A percentile compares a stretch with the other conserved stretches of the same genome.
Evolutionary conservation across 495 filamentous ascomycete genomes (phyloP).

Genomic region (Haplographium delicatum): DNA sequence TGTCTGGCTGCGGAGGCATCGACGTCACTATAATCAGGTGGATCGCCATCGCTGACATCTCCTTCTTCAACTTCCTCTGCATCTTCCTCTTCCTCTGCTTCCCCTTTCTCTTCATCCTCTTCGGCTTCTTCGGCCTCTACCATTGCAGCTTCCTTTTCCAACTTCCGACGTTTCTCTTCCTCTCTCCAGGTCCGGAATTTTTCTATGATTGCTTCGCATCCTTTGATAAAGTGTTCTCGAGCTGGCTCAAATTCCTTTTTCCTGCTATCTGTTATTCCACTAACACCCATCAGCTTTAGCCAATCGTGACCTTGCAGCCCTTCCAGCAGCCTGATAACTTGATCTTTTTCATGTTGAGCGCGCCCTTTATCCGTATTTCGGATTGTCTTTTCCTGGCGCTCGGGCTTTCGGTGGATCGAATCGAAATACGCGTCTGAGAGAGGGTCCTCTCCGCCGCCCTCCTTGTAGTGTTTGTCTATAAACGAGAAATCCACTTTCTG

Average conservation of each 20-base stretch:
- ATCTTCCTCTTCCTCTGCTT: slow-evolving; percentile 35
- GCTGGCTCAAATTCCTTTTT: slow-evolving; percentile 85
- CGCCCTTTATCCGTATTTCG: slow-evolving; percentile 90
- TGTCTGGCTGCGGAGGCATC: slow-evolving; percentile 69
- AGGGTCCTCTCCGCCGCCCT: slow-evolving; percentile 52
- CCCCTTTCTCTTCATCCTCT: slow-evolving; percentile 29
- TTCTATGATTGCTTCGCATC: slow-evolving; percentile 71
- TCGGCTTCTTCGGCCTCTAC: slow-evolving; percentile 40
- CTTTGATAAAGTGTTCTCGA: slow-evolving; percentile 72
- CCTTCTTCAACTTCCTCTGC: slow-evolving; percentile 29
- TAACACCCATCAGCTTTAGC: slow-evolving; percentile 90
- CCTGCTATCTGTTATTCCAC: slow-evolving; percentile 72
- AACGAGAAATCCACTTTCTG: slow-evolving; percentile 52
- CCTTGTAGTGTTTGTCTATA: slow-evolving; percentile 37
- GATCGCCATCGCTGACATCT: slow-evolving; percentile 41
- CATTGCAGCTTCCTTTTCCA: slow-evolving; percentile 55
- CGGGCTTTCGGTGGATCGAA: slow-evolving; percentile 67
- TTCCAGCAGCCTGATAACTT: slow-evolving; percentile 79
- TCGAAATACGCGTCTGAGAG: slow-evolving; percentile 64
- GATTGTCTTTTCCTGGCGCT: slow-evolving; percentile 85
- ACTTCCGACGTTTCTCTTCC: slow-evolving; percentile 77
- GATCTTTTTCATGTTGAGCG: slow-evolving; percentile 86
- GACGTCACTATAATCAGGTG: slow-evolving; percentile 62
- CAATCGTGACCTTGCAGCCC: slow-evolving; percentile 88
- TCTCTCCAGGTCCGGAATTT: slow-evolving; percentile 87